Percentiles rank a stretch among this genome's conserved stretches.
These are phyloP conservation scores for Coccomyxa sp. DNA, from an alignment of 139 green algal species.

Conservation along the genomic window DNA sequence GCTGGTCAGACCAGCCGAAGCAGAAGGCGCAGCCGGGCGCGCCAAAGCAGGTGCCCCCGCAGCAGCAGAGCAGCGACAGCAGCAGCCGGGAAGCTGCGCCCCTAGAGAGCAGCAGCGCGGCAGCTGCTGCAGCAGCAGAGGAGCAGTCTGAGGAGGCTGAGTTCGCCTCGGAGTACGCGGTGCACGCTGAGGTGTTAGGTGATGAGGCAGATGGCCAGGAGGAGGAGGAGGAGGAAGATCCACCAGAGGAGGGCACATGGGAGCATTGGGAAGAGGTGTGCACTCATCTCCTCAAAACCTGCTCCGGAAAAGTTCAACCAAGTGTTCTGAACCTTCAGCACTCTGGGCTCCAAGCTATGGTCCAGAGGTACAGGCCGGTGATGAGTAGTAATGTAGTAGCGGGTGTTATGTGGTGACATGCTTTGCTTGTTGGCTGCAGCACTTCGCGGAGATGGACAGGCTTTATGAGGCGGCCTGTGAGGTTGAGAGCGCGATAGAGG, in stretches of 20 bases:
- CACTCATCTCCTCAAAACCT: background rate
- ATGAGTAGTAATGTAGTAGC: background rate
- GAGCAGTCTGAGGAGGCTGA: background rate
- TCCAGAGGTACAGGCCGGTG: background rate
- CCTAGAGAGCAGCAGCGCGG: background rate
- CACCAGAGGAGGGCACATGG: background rate
- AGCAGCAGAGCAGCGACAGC: background rate
- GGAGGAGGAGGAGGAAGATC: too few relatives aligned
- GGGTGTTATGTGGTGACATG: background rate
- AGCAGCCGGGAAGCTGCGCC: background rate
- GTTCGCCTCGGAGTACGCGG: too few relatives aligned
- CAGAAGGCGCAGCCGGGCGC: background rate
- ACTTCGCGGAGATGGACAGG: constrained; percentile 10
- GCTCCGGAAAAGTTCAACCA: background rate
- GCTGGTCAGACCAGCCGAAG: too few relatives aligned
- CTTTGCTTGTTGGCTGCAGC: constrained; percentile 5
- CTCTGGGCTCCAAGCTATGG: background rate
- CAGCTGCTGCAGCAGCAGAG: background rate
- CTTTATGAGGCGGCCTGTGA: background rate
- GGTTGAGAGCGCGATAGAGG: background rate
- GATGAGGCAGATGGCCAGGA: background rate
- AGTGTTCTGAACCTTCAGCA: too few relatives aligned
- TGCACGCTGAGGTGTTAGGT: too few relatives aligned
- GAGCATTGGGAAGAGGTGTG: background rate
- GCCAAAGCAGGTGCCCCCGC: too few relatives aligned